Base-by-base conservation (phyloP, 1,284 basidiomycete species). In the Fomitopsis palustris region DNA sequence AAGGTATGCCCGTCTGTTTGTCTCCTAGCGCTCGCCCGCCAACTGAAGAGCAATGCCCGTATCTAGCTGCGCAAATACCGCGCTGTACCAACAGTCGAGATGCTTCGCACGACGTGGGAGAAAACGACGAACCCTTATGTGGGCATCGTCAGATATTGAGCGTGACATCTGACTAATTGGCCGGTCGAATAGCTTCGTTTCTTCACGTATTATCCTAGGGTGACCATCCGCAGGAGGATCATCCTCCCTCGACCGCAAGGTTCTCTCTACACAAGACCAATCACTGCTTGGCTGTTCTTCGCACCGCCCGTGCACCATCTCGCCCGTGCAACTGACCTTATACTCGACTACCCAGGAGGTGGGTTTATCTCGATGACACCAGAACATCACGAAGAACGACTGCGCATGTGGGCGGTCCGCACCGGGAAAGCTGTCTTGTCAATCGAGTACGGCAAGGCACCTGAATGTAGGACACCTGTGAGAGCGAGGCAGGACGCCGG, bases 311-410 rank as follows among this genome's bases (percentile, higher is more conserved):
- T 88, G 62, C 74, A 78, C 17, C 84, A 92, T 62, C 80, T 98
- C 37, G 77, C 79, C 33, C 78, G 82, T 43, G 79, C 87, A 4
- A 91, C 86, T 16, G 92, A 96, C 64, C 78, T 98, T 21, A 87
- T 97, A 51, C 77, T 97, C 27, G 96, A 99, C 72, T 89, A 94
- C 63, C 95, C 96, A 21, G 96, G 96, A 7, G 96, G 96, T 9
- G 96, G 96, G 0, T 98, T 98, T 74, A 89, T 98, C 55, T 92
- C 93, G 38, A 98, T 98, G 95, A 86, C 83, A 14, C 96, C 96
- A 1, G 88, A 92, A 66, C 95, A 98, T 74, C 96, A 98, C 67
- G 95, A 97, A 74, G 96, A 98, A 70, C 82, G 96, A n/a, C 79
- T 98, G 52, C 80, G 92, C 54, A 81, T 83, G 64, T 96, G 96